Evolutionary conservation across 345 rosid species (phyloP).

Genomic region (Ailanthus altissimus): DNA sequence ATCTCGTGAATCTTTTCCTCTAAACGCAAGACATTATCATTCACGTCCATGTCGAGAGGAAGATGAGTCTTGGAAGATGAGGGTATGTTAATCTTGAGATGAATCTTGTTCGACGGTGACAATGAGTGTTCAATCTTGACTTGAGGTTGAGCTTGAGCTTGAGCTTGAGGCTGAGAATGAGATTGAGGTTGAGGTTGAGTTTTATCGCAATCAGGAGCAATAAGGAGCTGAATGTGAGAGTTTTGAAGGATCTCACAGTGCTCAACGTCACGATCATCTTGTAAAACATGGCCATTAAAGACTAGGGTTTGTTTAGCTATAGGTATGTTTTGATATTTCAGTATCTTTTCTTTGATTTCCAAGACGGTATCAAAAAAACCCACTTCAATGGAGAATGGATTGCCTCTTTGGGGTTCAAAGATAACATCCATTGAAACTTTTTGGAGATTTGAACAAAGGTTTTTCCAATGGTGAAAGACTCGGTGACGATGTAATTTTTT

Average conservation of each 20-base stretch:
- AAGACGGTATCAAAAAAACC: slow-evolving; percentile 73
- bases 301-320: slow-evolving; percentile 54
- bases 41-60: slow-evolving; percentile 33
- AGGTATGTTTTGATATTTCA: slow-evolving; percentile 66
- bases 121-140: slow-evolving; percentile 36
- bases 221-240: slow-evolving; percentile 56
- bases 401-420: slow-evolving; percentile 56
- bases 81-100: slow-evolving; percentile 40
- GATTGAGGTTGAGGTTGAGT: too few species aligned
- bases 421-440: slow-evolving; percentile 54
- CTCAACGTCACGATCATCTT: slow-evolving; percentile 61
- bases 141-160: slow-evolving; percentile 8
- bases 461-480: slow-evolving; percentile 6
- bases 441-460: neutral
- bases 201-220: slow-evolving; percentile 30
- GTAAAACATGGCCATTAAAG: slow-evolving; percentile 63
- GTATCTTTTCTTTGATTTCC: slow-evolving; percentile 75
- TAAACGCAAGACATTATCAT: slow-evolving; percentile 36
- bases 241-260: slow-evolving; percentile 55
- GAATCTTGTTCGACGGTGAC: slow-evolving; percentile 31
- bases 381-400: slow-evolving; percentile 68
- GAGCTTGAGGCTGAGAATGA: too few species aligned
- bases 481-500: neutral
- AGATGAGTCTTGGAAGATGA: slow-evolving; percentile 31
- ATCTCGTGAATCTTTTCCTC: slow-evolving; percentile 48